phyloP scores from a whole-genome alignment of 2,329 filamentous ascomycete species.

The Sporothrix dimorphospora region DNA sequence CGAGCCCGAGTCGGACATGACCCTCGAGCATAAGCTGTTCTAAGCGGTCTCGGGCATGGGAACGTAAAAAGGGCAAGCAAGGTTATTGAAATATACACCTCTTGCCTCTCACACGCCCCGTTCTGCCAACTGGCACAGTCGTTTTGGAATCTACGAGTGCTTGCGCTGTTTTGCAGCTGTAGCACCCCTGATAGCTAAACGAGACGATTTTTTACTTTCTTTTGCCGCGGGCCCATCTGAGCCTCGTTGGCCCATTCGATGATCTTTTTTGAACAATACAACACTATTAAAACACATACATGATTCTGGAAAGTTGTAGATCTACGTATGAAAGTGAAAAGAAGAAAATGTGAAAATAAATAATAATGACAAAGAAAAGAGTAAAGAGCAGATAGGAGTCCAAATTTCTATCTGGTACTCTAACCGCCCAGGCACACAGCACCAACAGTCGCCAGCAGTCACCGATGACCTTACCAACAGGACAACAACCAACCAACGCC shows the following conservation, averaged over 20 bases:
- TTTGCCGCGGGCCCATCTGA: neutral
- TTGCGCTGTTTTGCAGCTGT: neutral
- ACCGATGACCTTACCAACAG: neutral
- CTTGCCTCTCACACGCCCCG: neutral
- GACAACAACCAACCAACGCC: neutral
- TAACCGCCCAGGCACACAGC: neutral
- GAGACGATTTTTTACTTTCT: neutral
- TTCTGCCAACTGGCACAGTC: neutral
- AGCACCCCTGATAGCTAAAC: too few relatives aligned
- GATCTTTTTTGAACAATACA: neutral
- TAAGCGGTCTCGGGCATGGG: conserved; percentile 44
- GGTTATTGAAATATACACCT: neutral
- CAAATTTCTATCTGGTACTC: neutral
- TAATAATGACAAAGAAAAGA: neutral
- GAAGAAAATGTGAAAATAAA: neutral
- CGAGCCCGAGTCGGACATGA: conserved; percentile 98
- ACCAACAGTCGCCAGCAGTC: neutral
- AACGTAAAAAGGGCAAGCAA: neutral
- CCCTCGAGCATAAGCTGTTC: conserved; percentile 97
- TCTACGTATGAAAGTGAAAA: neutral
- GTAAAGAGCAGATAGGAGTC: neutral
- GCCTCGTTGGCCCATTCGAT: conserved; percentile 3
- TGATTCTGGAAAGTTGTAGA: neutral
- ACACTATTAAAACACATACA: neutral
- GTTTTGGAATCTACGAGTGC: neutral